Evolutionary conservation across 257 asterid genomes (phyloP).

Genomic region (Primulina eburnea): DNA sequence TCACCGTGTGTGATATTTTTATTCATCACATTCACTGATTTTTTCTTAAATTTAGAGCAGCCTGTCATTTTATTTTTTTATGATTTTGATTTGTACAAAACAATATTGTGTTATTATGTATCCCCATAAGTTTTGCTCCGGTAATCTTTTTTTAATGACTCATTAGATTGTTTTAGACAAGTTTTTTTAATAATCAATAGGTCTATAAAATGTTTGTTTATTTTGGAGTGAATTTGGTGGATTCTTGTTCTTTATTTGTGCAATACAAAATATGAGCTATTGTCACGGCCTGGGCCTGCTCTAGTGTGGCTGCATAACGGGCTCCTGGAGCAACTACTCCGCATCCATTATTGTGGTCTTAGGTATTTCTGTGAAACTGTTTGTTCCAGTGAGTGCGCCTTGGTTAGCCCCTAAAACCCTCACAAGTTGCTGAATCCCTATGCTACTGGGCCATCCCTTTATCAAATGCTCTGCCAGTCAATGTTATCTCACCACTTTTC

Average conservation of each 20-base stretch:
- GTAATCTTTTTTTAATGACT: neutral
- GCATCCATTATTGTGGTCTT: neutral
- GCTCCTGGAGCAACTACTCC: neutral
- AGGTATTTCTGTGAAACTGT: neutral
- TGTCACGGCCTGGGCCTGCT: neutral
- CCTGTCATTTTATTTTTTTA: too few relatives aligned
- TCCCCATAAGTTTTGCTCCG: neutral
- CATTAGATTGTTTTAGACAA: neutral
- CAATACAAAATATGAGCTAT: neutral
- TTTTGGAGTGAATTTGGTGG: neutral
- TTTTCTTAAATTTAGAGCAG: neutral
- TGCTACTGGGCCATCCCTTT: neutral
- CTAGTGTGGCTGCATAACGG: neutral
- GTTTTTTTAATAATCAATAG: too few relatives aligned
- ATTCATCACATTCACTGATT: neutral
- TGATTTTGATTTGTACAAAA: neutral
- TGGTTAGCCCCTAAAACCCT: neutral
- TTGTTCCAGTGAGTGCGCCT: neutral
- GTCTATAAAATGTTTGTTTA: too few relatives aligned
- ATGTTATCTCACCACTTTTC: neutral
- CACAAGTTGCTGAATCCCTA: neutral
- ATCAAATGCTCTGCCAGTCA: neutral
- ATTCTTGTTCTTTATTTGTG: neutral
- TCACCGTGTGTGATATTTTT: too few relatives aligned
- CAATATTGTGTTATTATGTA: neutral